These are phyloP conservation scores for Paraconiothyrium brasiliense DNA, from an alignment of 2,329 filamentous ascomycete species.

Conservation along the genomic window DNA sequence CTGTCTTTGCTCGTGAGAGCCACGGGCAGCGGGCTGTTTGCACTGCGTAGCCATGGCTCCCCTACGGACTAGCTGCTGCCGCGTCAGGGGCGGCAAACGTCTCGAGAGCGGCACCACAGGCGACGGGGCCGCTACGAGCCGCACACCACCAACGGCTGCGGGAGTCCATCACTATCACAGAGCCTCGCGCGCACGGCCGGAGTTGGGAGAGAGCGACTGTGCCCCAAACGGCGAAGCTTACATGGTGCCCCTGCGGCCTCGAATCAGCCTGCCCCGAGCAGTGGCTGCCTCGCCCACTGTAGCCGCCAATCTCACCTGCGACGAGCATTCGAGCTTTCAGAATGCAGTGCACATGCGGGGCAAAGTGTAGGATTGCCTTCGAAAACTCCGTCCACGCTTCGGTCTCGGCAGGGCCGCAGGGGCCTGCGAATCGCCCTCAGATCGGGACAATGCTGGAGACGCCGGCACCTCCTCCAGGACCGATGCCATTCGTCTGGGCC, in stretches of 20 bases:
- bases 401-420: slow-evolving; percentile 9
- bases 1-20: background rate
- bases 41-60: background rate
- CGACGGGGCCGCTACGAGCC: background rate
- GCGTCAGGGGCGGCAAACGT: background rate
- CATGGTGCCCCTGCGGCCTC: slow-evolving; percentile 1
- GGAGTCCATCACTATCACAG: background rate
- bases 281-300: slow-evolving; percentile 7
- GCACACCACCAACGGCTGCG: background rate
- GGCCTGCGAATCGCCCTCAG: slow-evolving; percentile 6
- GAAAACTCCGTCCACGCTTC: slow-evolving; percentile 6
- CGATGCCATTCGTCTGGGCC: background rate
- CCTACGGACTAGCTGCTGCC: background rate
- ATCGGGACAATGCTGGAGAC: slow-evolving; percentile 10
- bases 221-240: slow-evolving; percentile 2
- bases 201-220: background rate
- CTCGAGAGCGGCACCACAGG: background rate
- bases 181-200: slow-evolving; percentile 10
- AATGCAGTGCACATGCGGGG: slow-evolving; percentile 2
- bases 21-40: background rate
- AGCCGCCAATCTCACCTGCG: background rate
- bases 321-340: background rate
- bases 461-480: background rate
- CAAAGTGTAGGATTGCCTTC: background rate
- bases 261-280: slow-evolving; percentile 10